Base-by-base conservation (phyloP, 768 basidiomycete species). In the Suillus subaureus region DNA sequence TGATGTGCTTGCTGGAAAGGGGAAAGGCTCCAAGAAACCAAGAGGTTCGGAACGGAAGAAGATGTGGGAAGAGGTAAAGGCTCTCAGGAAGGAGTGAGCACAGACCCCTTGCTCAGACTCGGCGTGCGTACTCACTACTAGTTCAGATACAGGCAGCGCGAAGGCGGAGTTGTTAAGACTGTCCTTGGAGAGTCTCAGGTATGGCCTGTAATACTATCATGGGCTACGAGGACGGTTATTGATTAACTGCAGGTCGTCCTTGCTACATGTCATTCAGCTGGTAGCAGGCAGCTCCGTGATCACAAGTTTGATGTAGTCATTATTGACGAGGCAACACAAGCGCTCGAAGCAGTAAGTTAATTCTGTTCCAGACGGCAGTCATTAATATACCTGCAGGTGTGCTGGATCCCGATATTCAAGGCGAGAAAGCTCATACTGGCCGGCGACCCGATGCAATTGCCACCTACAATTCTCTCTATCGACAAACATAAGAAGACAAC, bases 291-390 rank as follows among this genome's bases (percentile, higher is more conserved):
- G 69, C 78, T 99, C 8, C 83, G 85, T 51, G 87, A 90, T 66
- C 83, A 89, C 64, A 78, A 84, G 2, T 99, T 99, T 72, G 97
- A 99, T 73, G 91, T 97, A 0, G 87, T 96, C 13, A 91, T 99
- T 55, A 96, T 99, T 62, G 97, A 99, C 70, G 97, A 99, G 79
- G 97, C 97, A 0, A 98, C 97, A 0, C 97, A 99, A 75, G 97
- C 96, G 4, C 73, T 97, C 16, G 97, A 99, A 79, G 94, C 96
- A 28, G 96, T 96, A 73, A 33, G 21, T 1, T 7, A 23, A 33
- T 39, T 45, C 31, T 58, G 9, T 42, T 66, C 12, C 55, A 35
- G 21, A 28, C n/a, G n/a, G 11, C 15, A 31, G 26, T 13, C n/a
- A 55, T 40, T 62, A 15, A 61, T 35, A 39, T 16, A 55, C 16